These are phyloP conservation scores for Salisapilia sapeloensis DNA, from an alignment of 352 stramenopile genomes.

Conservation along the genomic window DNA sequence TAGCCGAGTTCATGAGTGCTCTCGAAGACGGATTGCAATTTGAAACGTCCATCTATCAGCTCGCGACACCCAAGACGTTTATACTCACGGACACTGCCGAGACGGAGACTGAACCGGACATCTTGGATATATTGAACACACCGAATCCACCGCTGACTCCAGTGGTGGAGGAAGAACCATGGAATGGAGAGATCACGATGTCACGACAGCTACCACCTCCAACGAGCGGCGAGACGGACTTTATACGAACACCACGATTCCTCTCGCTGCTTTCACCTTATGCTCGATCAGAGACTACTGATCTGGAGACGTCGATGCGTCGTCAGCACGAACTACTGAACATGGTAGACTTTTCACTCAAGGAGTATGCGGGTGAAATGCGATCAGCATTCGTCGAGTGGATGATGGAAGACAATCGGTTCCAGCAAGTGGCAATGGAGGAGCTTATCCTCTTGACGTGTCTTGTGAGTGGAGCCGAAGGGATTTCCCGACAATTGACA, in stretches of 20 bases:
- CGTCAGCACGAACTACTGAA: conserved; percentile 22
- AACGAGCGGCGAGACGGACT: too few species aligned
- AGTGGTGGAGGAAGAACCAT: not conserved
- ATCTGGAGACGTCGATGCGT: too few species aligned
- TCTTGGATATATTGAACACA: conserved; percentile 13
- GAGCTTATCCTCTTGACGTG: conserved; percentile 56
- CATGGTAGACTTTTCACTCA: conserved; percentile 35
- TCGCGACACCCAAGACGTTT: conserved; percentile 2
- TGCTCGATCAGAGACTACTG: too few species aligned
- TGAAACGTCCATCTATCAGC: conserved; percentile 53
- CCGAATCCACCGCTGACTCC: conserved; percentile 2
- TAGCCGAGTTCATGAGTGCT: conserved; percentile 60
- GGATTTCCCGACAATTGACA: conserved; percentile 27
- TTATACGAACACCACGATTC: too few species aligned
- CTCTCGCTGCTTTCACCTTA: too few species aligned
- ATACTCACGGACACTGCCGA: conserved; percentile 4
- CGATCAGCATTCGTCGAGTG: conserved; percentile 31
- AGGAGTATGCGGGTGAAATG: conserved; percentile 18
- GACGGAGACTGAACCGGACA: conserved; percentile 8
- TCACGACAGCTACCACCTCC: too few species aligned
- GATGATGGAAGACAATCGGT: conserved; percentile 13
- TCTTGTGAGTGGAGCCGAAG: conserved; percentile 28
- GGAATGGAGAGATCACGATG: too few species aligned
- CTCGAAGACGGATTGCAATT: conserved; percentile 52
- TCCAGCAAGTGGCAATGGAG: conserved; percentile 23